A percentile compares a stretch with the other conserved stretches of the same genome.
Evolutionary conservation across 2,329 filamentous ascomycete species (phyloP).

Genomic region (Lasiodiplodia citricola): DNA sequence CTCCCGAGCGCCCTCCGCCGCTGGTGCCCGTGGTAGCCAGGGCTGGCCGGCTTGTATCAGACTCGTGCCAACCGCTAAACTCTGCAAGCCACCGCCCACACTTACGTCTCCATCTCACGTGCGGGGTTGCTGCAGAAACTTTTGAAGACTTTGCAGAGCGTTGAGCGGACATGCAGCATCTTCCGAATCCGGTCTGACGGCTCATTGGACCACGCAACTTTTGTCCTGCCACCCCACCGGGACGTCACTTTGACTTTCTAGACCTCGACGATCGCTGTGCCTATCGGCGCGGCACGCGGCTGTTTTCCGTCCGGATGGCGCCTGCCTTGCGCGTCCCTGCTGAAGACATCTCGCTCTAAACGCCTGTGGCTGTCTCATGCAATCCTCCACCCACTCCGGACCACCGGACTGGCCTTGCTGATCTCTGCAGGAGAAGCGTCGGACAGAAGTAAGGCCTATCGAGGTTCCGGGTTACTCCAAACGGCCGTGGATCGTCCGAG

Average conservation of each 20-base stretch:
- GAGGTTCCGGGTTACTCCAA: constrained; percentile 4
- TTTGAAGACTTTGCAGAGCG: constrained; percentile 10
- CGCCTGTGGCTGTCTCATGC: background rate
- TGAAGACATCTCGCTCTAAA: background rate
- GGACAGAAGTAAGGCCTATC: background rate
- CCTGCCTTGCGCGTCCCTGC: background rate
- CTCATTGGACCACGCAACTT: background rate
- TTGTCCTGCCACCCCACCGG: background rate
- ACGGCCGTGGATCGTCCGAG: background rate
- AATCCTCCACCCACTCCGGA: background rate
- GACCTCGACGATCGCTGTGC: background rate
- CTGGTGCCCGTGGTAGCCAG: background rate
- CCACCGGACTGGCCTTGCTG: background rate
- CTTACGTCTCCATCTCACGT: background rate
- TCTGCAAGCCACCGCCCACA: constrained; percentile 19
- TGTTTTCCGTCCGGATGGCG: background rate
- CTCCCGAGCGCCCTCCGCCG: background rate
- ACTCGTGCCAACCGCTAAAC: constrained; percentile 2
- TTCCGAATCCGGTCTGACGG: constrained; percentile 8
- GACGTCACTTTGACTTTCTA: background rate
- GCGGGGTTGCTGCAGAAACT: constrained; percentile 18
- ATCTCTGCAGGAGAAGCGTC: background rate
- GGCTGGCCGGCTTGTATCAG: constrained; percentile 1
- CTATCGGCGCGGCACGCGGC: background rate
- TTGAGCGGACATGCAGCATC: constrained; percentile 6